Percentiles rank a stretch among this genome's conserved stretches.
phyloP scores from a whole-genome alignment of 2,329 filamentous ascomycete species.

The Fusarium fujikuroi region DNA sequence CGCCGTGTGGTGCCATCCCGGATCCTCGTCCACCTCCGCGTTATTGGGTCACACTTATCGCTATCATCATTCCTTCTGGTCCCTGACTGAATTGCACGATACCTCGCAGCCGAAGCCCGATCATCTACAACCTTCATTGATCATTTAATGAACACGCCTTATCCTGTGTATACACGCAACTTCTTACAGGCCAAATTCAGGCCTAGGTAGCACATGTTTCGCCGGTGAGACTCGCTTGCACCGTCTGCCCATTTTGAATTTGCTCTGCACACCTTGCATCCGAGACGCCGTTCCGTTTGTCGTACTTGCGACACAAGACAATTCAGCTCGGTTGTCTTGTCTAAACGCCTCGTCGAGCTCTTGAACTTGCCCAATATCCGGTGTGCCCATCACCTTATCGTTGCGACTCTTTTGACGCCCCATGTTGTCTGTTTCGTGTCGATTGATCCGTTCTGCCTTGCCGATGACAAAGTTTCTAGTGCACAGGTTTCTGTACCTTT shows the following conservation, averaged over 20 bases:
- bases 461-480: constrained; percentile 42
- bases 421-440: constrained; percentile 29
- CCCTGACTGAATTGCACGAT: constrained; percentile 27
- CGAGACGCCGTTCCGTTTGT: constrained; percentile 35
- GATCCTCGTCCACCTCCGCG: constrained; percentile 36
- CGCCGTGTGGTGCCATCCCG: constrained; percentile 37
- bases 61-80: constrained; percentile 16
- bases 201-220: constrained; percentile 46
- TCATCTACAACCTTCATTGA: constrained; percentile 18
- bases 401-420: constrained; percentile 19
- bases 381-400: constrained; percentile 5
- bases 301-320: constrained; percentile 34
- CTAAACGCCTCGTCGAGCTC: constrained; percentile 6
- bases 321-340: constrained; percentile 13
- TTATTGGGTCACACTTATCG: constrained; percentile 19
- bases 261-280: constrained; percentile 32
- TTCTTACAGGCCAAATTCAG: constrained; percentile 27
- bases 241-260: constrained; percentile 34
- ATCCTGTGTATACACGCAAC: constrained; percentile 3
- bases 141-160: constrained; percentile 39
- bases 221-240: constrained; percentile 45
- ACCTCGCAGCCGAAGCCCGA: constrained; percentile 12
- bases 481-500: constrained; percentile 37
- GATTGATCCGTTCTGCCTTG: constrained; percentile 31
- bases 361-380: constrained; percentile 9